Evolutionary conservation across 805 yeast species (phyloP).

Genomic region (Candida nemodendra): DNA sequence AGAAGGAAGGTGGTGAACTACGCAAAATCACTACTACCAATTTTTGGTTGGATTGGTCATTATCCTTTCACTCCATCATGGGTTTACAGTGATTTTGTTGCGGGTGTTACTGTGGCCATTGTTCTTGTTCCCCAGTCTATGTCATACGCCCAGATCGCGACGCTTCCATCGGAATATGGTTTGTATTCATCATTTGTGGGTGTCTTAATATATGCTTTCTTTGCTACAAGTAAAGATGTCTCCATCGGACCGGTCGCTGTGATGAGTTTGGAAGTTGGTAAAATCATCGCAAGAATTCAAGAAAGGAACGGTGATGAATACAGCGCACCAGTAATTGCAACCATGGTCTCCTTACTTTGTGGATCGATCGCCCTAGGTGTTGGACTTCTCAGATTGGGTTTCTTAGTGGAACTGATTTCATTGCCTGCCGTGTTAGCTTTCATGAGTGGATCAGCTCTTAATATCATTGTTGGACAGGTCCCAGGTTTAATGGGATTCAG

Average conservation of each 20-base stretch:
- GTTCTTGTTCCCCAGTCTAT: constrained; percentile 93
- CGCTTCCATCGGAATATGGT: constrained; percentile 79
- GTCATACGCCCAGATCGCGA: constrained; percentile 91
- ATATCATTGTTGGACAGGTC: constrained; percentile 79
- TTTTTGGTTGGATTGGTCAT: constrained; percentile 78
- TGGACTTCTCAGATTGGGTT: constrained; percentile 82
- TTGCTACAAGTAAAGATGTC: constrained; percentile 94
- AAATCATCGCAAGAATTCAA: constrained; percentile 67
- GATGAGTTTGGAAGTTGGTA: constrained; percentile 83
- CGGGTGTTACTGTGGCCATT: constrained; percentile 91
- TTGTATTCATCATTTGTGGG: constrained; percentile 91
- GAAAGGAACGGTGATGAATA: constrained; percentile 36
- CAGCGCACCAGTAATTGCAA: constrained; percentile 74
- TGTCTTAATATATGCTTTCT: constrained; percentile 81
- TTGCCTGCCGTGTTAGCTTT: constrained; percentile 91
- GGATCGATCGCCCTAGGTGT: constrained; percentile 83
- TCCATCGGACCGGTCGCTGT: constrained; percentile 97
- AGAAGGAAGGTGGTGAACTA: constrained; percentile 43
- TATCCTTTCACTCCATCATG: constrained; percentile 65
- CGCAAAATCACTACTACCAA: constrained; percentile 69
- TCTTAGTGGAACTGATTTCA: constrained; percentile 84
- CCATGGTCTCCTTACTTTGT: constrained; percentile 73
- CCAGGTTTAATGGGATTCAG: constrained; percentile 81
- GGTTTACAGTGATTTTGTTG: constrained; percentile 80
- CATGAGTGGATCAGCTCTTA: constrained; percentile 92